Percentiles rank a stretch among this genome's conserved stretches.
Conservation (phyloP, 108 stramenopile genomes). For the Mayamaea pseudoterrestris region DNA sequence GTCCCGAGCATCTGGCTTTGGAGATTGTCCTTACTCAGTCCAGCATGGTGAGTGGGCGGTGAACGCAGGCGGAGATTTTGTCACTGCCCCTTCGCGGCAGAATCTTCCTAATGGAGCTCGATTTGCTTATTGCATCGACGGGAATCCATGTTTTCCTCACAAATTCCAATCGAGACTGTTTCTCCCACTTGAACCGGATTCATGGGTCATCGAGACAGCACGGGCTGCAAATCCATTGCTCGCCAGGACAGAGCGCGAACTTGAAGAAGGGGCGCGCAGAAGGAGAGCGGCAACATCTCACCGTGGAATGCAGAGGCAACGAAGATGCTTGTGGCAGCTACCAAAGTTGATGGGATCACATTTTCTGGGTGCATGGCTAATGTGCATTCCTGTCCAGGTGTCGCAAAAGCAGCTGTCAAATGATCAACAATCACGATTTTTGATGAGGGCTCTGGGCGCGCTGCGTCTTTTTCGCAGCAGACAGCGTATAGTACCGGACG, state of each 20-base stretch:
- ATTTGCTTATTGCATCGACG: conserved; percentile 65
- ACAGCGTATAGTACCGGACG: conserved; percentile 69
- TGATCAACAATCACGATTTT: conserved; percentile 53
- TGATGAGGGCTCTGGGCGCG: conserved; percentile 73
- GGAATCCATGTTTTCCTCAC: conserved; percentile 77
- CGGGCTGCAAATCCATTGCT: conserved; percentile 42
- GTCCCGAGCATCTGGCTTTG: neutral
- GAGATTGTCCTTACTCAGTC: conserved; percentile 1
- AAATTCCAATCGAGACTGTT: conserved; percentile 36
- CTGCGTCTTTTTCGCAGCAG: conserved; percentile 54
- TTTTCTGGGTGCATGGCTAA: conserved; percentile 63
- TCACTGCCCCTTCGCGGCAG: conserved; percentile 41
- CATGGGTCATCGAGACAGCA: conserved; percentile 38
- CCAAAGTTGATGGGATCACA: conserved; percentile 84
- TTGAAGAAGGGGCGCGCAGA: conserved; percentile 50
- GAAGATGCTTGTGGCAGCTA: conserved; percentile 75
- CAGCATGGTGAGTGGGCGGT: conserved; percentile 29
- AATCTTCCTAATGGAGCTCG: conserved; percentile 30
- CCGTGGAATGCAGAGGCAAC: conserved; percentile 56
- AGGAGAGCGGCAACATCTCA: conserved; percentile 44
- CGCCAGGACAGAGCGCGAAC: conserved; percentile 58
- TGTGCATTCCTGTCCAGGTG: conserved; percentile 65
- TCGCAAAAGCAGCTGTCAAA: conserved; percentile 34
- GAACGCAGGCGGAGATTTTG: conserved; percentile 55
- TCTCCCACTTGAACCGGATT: conserved; percentile 58